Percentiles rank a stretch among this genome's conserved stretches.
These are phyloP conservation scores for Vanrija sp. DNA, from an alignment of 1,284 basidiomycete species.

Conservation along the genomic window DNA sequence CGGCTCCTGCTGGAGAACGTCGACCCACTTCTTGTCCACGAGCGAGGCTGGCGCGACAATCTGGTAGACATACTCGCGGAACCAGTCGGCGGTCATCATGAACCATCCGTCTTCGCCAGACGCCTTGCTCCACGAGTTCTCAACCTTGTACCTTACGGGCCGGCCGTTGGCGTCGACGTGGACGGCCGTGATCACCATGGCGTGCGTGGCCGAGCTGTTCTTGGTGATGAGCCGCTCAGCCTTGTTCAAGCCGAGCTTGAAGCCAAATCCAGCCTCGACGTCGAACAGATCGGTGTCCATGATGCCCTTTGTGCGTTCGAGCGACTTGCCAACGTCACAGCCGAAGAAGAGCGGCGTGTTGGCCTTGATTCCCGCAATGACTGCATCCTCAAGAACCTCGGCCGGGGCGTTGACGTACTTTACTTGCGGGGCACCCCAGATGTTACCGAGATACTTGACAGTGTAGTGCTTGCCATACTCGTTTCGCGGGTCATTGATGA, in stretches of 20 bases:
- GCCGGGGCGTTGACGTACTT: slow-evolving; percentile 88
- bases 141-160: slow-evolving; percentile 84
- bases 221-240: slow-evolving; percentile 73
- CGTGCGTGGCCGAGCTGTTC: slow-evolving; percentile 62
- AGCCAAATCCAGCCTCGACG: slow-evolving; percentile 69
- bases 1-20: slow-evolving; percentile 69
- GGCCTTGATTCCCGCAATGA: slow-evolving; percentile 80
- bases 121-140: slow-evolving; percentile 89
- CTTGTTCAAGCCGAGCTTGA: slow-evolving; percentile 64
- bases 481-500: slow-evolving; percentile 93
- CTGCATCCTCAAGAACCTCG: slow-evolving; percentile 69
- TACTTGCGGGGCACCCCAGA: slow-evolving; percentile 79
- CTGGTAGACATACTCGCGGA: slow-evolving; percentile 72
- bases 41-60: slow-evolving; percentile 75
- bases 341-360: slow-evolving; percentile 93
- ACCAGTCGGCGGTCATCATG: slow-evolving; percentile 89
- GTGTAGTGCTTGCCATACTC: slow-evolving; percentile 79
- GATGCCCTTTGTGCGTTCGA: slow-evolving; percentile 58
- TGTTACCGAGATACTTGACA: slow-evolving; percentile 85
- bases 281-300: slow-evolving; percentile 83
- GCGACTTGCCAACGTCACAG: slow-evolving; percentile 58
- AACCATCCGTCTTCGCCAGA: slow-evolving; percentile 83
- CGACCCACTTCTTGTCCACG: slow-evolving; percentile 71
- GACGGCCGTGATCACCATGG: slow-evolving; percentile 84
- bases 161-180: slow-evolving; percentile 73